Percentiles rank a stretch among this genome's conserved stretches.
phyloP scores from a whole-genome alignment of 164 flowering plant species.

The Vitis riparia region DNA sequence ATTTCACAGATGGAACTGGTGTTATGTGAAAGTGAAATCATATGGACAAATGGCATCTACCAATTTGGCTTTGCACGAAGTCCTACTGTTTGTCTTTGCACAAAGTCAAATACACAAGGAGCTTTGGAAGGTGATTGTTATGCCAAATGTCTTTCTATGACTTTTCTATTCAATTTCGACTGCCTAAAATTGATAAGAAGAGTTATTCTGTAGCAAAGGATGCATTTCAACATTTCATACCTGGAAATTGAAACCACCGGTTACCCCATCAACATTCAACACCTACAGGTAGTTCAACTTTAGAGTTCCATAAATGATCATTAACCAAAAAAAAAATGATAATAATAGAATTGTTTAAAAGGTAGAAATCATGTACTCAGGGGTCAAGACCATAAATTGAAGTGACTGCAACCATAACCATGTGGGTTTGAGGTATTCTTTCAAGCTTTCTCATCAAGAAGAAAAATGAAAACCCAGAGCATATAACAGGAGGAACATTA shows the following conservation, averaged over 20 bases:
- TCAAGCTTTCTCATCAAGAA: not conserved
- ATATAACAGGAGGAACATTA: slow-evolving; percentile 19
- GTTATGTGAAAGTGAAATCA: not conserved
- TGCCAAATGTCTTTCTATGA: too few species aligned
- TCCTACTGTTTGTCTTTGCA: too few species aligned
- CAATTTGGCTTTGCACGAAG: too few species aligned
- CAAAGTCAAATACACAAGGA: too few species aligned
- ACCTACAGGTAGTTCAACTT: slow-evolving; percentile 43
- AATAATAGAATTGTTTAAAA: not conserved
- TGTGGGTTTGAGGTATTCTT: not conserved
- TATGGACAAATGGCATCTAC: too few species aligned
- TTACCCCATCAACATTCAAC: slow-evolving; percentile 86
- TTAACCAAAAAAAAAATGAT: not conserved
- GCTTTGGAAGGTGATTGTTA: too few species aligned
- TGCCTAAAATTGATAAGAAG: too few species aligned
- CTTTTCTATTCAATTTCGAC: too few species aligned
- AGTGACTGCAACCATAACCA: not conserved
- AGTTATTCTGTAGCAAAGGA: too few species aligned
- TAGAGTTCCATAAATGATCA: not conserved
- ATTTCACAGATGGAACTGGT: not conserved
- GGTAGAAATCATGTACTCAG: not conserved
- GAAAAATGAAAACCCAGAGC: not conserved
- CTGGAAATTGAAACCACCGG: slow-evolving; percentile 99
- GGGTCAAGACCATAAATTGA: not conserved
- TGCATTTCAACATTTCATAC: slow-evolving; percentile 26